phyloP scores from a whole-genome alignment of 176 grass and related monocot genomes.

The Eleusine indica region DNA sequence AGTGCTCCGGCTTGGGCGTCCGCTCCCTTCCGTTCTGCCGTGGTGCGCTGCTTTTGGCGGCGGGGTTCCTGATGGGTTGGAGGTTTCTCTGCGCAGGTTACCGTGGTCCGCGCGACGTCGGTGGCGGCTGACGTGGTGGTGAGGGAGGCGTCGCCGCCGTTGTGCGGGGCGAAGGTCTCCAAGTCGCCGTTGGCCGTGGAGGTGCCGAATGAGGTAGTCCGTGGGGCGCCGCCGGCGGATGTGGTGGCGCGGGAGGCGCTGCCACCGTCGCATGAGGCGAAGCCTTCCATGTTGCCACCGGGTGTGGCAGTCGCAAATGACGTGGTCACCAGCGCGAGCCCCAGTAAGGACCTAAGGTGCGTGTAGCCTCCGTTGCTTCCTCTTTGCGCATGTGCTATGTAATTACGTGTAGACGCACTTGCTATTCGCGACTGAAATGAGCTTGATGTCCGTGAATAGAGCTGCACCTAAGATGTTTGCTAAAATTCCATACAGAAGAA shows the following conservation, averaged over 20 bases:
- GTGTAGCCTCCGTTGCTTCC: background rate
- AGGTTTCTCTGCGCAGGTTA: slow-evolving; percentile 29
- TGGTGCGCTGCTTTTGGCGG: background rate
- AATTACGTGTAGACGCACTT: background rate
- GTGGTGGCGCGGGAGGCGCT: slow-evolving; percentile 21
- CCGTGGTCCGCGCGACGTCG: background rate
- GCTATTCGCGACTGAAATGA: background rate
- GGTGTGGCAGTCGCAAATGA: background rate
- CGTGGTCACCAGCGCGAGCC: background rate
- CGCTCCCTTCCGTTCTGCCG: background rate
- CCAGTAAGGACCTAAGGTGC: slow-evolving; percentile 37
- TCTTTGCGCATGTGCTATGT: background rate
- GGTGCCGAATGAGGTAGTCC: background rate
- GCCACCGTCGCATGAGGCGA: background rate
- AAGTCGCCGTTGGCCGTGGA: background rate
- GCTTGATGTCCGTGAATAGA: background rate
- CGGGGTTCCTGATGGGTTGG: slow-evolving; percentile 18
- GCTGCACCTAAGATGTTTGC: background rate
- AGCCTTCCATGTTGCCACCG: background rate
- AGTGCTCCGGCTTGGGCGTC: background rate
- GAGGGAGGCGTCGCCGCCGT: slow-evolving; percentile 29
- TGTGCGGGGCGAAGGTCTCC: background rate
- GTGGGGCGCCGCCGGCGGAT: background rate
- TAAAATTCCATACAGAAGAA: background rate
- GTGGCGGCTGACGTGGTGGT: slow-evolving; percentile 1